These are phyloP conservation scores for Xylariaceae sp. DNA, from an alignment of 2,329 filamentous ascomycete genomes.

Conservation along the genomic window DNA sequence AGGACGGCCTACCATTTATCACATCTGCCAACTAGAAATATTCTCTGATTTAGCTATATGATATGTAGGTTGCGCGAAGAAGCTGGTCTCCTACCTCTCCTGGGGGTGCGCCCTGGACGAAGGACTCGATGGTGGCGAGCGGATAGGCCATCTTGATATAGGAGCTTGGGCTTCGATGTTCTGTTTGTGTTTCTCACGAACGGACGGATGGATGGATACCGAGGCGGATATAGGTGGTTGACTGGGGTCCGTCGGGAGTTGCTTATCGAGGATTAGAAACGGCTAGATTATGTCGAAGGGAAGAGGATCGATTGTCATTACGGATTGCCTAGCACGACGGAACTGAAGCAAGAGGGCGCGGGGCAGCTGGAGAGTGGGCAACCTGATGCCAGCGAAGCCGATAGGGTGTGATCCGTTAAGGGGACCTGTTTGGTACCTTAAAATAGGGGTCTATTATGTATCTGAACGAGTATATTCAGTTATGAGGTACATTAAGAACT, in stretches of 20 bases:
- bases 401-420: neutral
- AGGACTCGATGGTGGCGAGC: constrained; percentile 66
- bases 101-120: constrained; percentile 89
- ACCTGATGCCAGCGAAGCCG: neutral
- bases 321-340: neutral
- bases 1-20: constrained; percentile 61
- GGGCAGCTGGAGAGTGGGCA: neutral
- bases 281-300: neutral
- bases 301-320: neutral
- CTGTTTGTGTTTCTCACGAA: neutral
- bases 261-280: neutral
- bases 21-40: constrained; percentile 71
- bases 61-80: constrained; percentile 19
- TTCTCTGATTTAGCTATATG: constrained; percentile 15
- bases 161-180: neutral
- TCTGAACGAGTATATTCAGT: too few species aligned
- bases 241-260: neutral
- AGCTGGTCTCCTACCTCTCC: constrained; percentile 67
- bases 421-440: neutral
- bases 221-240: neutral
- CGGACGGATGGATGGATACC: neutral
- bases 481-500: too few species aligned
- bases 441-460: neutral
- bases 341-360: neutral
- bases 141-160: constrained; percentile 34